phyloP scores from a whole-genome alignment of 441 rosid genomes.

The Pelargonium fulgidum region DNA sequence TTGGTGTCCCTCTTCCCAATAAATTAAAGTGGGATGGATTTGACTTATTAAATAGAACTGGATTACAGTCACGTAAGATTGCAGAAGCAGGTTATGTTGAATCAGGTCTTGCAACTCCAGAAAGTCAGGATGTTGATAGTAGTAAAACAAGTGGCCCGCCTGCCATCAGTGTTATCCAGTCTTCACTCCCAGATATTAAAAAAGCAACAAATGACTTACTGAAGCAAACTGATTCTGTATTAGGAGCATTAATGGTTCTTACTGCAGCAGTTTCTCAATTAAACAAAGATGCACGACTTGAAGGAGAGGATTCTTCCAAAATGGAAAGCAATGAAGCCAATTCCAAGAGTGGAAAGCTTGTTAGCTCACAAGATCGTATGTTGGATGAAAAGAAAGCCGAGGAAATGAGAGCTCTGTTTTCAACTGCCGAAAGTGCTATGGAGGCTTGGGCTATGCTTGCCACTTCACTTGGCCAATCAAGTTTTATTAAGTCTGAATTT shows the following conservation, averaged over 20 bases:
- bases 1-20: conserved; percentile 55
- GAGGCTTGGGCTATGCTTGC: conserved; percentile 99
- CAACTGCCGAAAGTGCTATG: conserved; percentile 91
- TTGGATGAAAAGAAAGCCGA: conserved; percentile 62
- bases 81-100: conserved; percentile 76
- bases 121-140: conserved; percentile 35
- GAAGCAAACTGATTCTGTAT: conserved; percentile 75
- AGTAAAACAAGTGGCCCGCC: conserved; percentile 35
- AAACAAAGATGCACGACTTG: conserved; percentile 41
- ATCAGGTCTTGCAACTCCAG: conserved; percentile 79
- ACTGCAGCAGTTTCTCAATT: conserved; percentile 64
- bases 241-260: conserved; percentile 85
- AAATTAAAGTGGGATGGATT: conserved; percentile 72
- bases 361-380: conserved; percentile 32
- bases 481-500: conserved; percentile 92
- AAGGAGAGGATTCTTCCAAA: conserved; percentile 23
- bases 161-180: conserved; percentile 30
- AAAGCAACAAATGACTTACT: conserved; percentile 74
- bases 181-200: conserved; percentile 76
- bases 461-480: conserved; percentile 85
- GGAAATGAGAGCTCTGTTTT: conserved; percentile 83
- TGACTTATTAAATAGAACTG: conserved; percentile 64
- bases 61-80: conserved; percentile 58
- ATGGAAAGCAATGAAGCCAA: conserved; percentile 23
- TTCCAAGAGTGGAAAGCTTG: conserved; percentile 34